A percentile compares a stretch with the other conserved stretches of the same genome.
Evolutionary conservation across 257 asterid species (phyloP).

Genomic region (Solanum corneliomulleri): DNA sequence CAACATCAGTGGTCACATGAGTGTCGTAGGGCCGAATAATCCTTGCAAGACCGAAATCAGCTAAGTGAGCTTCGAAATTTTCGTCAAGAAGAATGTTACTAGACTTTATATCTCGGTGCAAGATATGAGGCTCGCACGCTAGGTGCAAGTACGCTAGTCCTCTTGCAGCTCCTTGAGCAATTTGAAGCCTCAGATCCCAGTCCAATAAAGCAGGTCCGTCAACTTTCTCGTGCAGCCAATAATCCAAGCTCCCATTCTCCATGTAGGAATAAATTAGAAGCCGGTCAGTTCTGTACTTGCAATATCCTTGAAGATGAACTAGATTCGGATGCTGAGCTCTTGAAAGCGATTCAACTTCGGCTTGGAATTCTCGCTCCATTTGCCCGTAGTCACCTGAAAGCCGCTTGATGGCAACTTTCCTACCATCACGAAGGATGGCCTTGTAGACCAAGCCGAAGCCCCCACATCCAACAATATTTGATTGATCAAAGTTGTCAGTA

Average conservation of each 20-base stretch:
- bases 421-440: conserved; percentile 56
- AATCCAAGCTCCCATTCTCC: conserved; percentile 90
- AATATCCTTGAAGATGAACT: conserved; percentile 66
- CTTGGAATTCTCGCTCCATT: conserved; percentile 69
- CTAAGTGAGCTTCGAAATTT: conserved; percentile 61
- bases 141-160: conserved; percentile 78
- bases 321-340: conserved; percentile 68
- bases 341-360: conserved; percentile 73
- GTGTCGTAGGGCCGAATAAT: conserved; percentile 68
- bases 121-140: conserved; percentile 62
- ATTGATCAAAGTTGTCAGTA: conserved; percentile 53
- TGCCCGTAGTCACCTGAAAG: conserved; percentile 63
- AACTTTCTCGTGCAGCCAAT: conserved; percentile 62
- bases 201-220: conserved; percentile 53
- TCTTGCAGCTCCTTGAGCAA: conserved; percentile 60
- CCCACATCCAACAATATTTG: conserved; percentile 80
- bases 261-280: conserved; percentile 64
- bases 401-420: conserved; percentile 65
- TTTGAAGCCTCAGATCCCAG: conserved; percentile 54
- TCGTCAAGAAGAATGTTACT: conserved; percentile 63
- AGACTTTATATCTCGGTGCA: conserved; percentile 76
- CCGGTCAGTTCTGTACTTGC: conserved; percentile 54
- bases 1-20: conserved; percentile 76
- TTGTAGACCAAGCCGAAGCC: conserved; percentile 78
- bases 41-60: conserved; percentile 87